Evolutionary conservation across 306 rosid species (phyloP).

Genomic region (Vigna reflexopilosa): DNA sequence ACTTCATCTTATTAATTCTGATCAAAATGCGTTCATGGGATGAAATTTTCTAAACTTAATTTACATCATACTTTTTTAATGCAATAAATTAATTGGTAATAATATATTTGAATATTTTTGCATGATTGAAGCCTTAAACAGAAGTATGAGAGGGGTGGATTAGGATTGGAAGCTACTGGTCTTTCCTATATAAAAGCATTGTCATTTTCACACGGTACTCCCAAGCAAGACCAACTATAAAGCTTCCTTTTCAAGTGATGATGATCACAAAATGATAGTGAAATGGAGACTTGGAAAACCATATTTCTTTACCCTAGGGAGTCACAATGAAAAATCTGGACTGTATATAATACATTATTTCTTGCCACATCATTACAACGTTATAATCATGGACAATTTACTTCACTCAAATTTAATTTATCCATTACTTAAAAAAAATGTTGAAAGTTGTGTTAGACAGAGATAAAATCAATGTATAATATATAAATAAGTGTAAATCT

Average conservation of each 20-base stretch:
- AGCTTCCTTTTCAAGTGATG: slow-evolving; percentile 80
- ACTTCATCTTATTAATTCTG: background rate
- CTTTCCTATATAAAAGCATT: slow-evolving; percentile 44
- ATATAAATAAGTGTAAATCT: too few relatives aligned
- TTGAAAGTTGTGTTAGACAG: fast-evolving
- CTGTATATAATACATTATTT: slow-evolving; percentile 36
- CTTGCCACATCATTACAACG: slow-evolving; percentile 25
- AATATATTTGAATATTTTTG: background rate
- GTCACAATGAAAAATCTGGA: background rate
- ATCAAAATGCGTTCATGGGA: background rate
- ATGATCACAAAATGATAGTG: slow-evolving; percentile 78
- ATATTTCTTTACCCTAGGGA: slow-evolving; percentile 46
- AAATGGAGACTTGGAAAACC: slow-evolving; percentile 60
- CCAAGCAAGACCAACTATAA: slow-evolving; percentile 62
- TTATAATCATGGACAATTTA: background rate
- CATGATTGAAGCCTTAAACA: background rate
- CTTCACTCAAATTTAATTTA: slow-evolving; percentile 10
- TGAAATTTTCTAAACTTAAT: background rate
- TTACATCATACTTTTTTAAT: background rate
- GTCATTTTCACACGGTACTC: slow-evolving; percentile 57
- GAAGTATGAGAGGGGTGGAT: slow-evolving; percentile 7
- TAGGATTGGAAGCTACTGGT: slow-evolving; percentile 40
- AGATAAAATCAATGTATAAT: too few relatives aligned
- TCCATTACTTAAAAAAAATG: too few relatives aligned
- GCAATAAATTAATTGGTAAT: too few relatives aligned